Evolutionary conservation across 192 early-diverging fungal genomes (phyloP).

Genomic region (Coemansia sp.): DNA sequence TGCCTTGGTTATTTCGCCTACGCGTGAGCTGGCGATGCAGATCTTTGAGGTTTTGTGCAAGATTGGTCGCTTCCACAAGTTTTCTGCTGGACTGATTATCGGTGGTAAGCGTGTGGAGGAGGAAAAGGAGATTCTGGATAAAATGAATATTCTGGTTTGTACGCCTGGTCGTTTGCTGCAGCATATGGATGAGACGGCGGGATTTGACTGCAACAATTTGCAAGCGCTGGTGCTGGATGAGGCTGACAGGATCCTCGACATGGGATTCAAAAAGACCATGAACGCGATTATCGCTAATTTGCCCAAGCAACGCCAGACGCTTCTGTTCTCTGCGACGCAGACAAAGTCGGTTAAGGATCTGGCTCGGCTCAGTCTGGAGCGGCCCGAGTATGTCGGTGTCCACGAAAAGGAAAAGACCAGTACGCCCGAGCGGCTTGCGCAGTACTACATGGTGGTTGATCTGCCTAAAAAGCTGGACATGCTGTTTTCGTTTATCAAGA

Average conservation of each 20-base stretch:
- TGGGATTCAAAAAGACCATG: slow-evolving; percentile 80
- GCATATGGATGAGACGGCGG: slow-evolving; percentile 89
- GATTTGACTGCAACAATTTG: slow-evolving; percentile 82
- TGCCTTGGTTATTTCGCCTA: slow-evolving; percentile 80
- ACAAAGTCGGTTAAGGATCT: slow-evolving; percentile 95
- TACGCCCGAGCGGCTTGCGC: slow-evolving; percentile 81
- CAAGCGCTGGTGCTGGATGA: slow-evolving; percentile 80
- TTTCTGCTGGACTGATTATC: slow-evolving; percentile 95
- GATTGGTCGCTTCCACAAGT: slow-evolving; percentile 68
- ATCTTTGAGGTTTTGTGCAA: slow-evolving; percentile 86
- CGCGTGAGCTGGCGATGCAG: slow-evolving; percentile 81
- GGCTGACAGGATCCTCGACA: slow-evolving; percentile 82
- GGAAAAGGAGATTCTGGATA: slow-evolving; percentile 68
- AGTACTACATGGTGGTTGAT: slow-evolving; percentile 83
- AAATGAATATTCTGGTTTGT: slow-evolving; percentile 82
- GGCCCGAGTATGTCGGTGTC: slow-evolving; percentile 94
- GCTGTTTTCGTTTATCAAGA: slow-evolving; percentile 91
- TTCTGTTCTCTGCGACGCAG: slow-evolving; percentile 97
- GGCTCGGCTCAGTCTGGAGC: slow-evolving; percentile 81
- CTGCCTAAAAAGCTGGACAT: slow-evolving; percentile 92
- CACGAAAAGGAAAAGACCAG: slow-evolving; percentile 78
- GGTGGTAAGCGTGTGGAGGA: slow-evolving; percentile 87
- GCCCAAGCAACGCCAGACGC: slow-evolving; percentile 83
- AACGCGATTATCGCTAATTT: slow-evolving; percentile 84
- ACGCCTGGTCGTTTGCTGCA: slow-evolving; percentile 84